Conservation (phyloP, 148 eudicot species). For the Cornus kousa region DNA sequence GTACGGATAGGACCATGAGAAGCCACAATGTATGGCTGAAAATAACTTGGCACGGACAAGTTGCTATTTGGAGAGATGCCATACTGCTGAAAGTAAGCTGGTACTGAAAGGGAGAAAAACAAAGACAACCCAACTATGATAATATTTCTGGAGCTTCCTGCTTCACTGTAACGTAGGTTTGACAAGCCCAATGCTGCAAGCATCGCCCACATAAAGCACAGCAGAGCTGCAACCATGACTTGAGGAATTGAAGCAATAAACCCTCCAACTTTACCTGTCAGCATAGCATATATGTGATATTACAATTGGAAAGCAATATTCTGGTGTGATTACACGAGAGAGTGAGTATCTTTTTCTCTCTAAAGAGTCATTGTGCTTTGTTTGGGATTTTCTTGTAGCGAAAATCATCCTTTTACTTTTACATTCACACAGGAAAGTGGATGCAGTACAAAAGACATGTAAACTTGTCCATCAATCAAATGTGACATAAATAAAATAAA, state of each 20-base stretch:
- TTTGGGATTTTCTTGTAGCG: background rate
- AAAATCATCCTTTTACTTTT: background rate
- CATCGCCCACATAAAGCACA: conserved; percentile 99
- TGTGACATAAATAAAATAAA: no score
- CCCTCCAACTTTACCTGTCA: conserved; percentile 94
- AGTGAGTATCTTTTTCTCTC: background rate
- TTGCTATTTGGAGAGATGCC: conserved; percentile 80
- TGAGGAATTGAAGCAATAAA: conserved; percentile 94
- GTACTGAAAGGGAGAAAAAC: conserved; percentile 81
- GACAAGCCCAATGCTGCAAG: conserved; percentile 92
- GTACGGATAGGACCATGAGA: conserved; percentile 91
- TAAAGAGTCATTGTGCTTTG: background rate
- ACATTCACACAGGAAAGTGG: background rate
- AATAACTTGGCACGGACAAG: conserved; percentile 72
- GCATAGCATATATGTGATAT: background rate
- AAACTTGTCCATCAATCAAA: background rate
- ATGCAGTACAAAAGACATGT: background rate
- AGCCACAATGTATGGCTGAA: conserved; percentile 83
- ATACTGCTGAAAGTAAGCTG: conserved; percentile 95
- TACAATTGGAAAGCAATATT: background rate
- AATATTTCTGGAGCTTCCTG: conserved; percentile 96
- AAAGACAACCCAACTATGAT: conserved; percentile 88
- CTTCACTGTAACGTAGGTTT: conserved; percentile 91
- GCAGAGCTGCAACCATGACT: conserved; percentile 91
- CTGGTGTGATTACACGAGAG: background rate